Conservation (phyloP, 108 stramenopile genomes). For the Fistulifera pelliculosa region DNA sequence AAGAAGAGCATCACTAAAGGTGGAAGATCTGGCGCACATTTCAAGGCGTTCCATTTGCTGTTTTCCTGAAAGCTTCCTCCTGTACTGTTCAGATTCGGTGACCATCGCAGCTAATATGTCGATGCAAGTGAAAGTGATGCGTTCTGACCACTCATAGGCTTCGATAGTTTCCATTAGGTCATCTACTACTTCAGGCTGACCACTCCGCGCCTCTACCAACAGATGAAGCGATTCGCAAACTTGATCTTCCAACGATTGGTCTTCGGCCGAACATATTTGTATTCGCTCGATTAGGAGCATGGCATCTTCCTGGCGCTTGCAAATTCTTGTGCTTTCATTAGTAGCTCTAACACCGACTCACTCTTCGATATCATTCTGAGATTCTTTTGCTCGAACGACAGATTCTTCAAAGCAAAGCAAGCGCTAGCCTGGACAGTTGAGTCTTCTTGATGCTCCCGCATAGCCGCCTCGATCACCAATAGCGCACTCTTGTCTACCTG, state of each 20-base stretch:
- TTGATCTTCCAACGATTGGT: slow-evolving; percentile 26
- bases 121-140: slow-evolving; percentile 1
- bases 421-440: slow-evolving; percentile 18
- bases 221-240: slow-evolving; percentile 1
- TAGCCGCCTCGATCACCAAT: slow-evolving; percentile 15
- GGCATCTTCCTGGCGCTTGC: slow-evolving; percentile 9
- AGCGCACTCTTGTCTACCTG: slow-evolving; percentile 15
- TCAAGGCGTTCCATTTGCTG: not conserved
- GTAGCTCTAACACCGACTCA: slow-evolving; percentile 9
- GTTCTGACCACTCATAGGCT: slow-evolving; percentile 15
- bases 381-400: slow-evolving; percentile 30
- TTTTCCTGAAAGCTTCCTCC: not conserved
- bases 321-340: slow-evolving; percentile 7
- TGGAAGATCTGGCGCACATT: not conserved
- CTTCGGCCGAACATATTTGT: slow-evolving; percentile 14
- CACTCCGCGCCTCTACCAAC: slow-evolving; percentile 4
- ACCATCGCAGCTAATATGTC: not conserved
- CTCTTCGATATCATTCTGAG: slow-evolving; percentile 18
- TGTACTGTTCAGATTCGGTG: not conserved
- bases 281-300: slow-evolving; percentile 17
- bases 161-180: slow-evolving; percentile 11
- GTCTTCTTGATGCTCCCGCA: slow-evolving; percentile 14
- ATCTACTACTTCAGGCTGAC: not conserved
- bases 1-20: not conserved
- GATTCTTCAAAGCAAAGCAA: slow-evolving; percentile 37